These are phyloP conservation scores for Starmerella potacharoeniae DNA, from an alignment of 805 yeast species.

Conservation along the genomic window DNA sequence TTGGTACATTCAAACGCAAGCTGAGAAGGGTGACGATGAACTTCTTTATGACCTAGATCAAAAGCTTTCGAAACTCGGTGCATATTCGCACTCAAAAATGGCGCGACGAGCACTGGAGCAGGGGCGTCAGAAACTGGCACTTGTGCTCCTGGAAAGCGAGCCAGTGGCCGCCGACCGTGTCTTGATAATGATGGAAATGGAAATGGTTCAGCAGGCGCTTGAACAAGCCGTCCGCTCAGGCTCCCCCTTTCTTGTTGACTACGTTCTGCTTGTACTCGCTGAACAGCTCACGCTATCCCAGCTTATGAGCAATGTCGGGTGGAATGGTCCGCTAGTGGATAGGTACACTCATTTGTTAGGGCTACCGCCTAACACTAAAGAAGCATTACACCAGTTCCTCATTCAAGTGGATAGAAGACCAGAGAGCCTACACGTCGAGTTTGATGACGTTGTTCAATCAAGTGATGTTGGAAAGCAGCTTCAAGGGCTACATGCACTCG, in stretches of 20 bases:
- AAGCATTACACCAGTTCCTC: constrained; percentile 42
- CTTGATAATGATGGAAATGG: constrained; percentile 54
- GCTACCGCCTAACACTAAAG: constrained; percentile 24
- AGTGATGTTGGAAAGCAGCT: constrained; percentile 13
- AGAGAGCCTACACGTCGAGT: constrained; percentile 12
- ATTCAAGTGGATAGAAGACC: constrained; percentile 49
- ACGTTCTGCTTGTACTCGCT: constrained; percentile 45
- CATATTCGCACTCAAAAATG: constrained; percentile 47
- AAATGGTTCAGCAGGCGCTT: constrained; percentile 59
- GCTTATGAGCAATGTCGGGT: constrained; percentile 54
- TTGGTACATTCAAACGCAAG: constrained; percentile 47
- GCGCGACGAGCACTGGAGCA: constrained; percentile 64
- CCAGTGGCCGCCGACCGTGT: constrained; percentile 50
- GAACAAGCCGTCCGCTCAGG: constrained; percentile 52
- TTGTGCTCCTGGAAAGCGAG: constrained; percentile 57
- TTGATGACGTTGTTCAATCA: constrained; percentile 15
- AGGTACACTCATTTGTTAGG: constrained; percentile 32
- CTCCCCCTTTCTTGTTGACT: constrained; percentile 48
- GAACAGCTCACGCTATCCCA: constrained; percentile 50
- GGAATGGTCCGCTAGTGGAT: constrained; percentile 34
- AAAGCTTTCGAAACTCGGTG: constrained; percentile 34
- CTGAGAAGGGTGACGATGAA: constrained; percentile 42
- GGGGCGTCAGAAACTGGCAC: constrained; percentile 63
- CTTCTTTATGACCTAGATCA: constrained; percentile 41
- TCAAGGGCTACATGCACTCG: constrained; percentile 24